Evolutionary conservation across 2,329 filamentous ascomycete species (phyloP).

Genomic region (Nakataea oryzae): DNA sequence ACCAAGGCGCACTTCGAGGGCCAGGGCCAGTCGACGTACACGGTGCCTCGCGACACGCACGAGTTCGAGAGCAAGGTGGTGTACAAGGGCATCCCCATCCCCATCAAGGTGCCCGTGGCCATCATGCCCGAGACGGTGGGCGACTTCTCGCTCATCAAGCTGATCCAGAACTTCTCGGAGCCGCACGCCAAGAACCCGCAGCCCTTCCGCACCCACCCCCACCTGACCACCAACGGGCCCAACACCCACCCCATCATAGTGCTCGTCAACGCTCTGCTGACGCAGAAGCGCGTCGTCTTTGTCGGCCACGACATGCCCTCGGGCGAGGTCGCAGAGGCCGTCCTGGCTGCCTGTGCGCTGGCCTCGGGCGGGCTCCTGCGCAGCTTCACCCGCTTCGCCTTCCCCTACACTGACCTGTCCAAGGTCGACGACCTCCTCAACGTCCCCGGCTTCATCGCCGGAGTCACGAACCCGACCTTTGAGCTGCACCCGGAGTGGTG

Average conservation of each 20-base stretch:
- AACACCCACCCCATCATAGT: constrained; percentile 92
- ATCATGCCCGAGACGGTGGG: constrained; percentile 92
- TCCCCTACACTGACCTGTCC: constrained; percentile 94
- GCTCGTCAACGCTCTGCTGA: constrained; percentile 85
- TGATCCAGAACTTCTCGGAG: constrained; percentile 88
- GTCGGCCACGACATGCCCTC: constrained; percentile 91
- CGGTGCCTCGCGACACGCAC: constrained; percentile 85
- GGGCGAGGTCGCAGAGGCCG: constrained; percentile 93
- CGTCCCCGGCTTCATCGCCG: constrained; percentile 94
- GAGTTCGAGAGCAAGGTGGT: constrained; percentile 93
- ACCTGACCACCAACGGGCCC: constrained; percentile 84
- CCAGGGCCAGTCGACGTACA: constrained; percentile 50
- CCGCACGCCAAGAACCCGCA: constrained; percentile 75
- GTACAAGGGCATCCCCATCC: constrained; percentile 94
- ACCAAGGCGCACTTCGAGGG: constrained; percentile 52
- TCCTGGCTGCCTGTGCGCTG: constrained; percentile 89
- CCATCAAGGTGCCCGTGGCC: constrained; percentile 90
- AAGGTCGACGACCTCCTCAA: constrained; percentile 95
- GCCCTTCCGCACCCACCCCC: constrained; percentile 76
- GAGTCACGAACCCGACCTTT: constrained; percentile 95
- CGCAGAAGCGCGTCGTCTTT: constrained; percentile 94
- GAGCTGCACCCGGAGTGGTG: constrained; percentile 95
- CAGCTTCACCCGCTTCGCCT: constrained; percentile 91
- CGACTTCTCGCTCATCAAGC: constrained; percentile 93
- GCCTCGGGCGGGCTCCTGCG: constrained; percentile 86